Percentiles rank a stretch among this genome's conserved stretches.
These are phyloP conservation scores for Hawksworthiomyces lignivorus DNA, from an alignment of 2,329 filamentous ascomycete species.

Conservation along the genomic window DNA sequence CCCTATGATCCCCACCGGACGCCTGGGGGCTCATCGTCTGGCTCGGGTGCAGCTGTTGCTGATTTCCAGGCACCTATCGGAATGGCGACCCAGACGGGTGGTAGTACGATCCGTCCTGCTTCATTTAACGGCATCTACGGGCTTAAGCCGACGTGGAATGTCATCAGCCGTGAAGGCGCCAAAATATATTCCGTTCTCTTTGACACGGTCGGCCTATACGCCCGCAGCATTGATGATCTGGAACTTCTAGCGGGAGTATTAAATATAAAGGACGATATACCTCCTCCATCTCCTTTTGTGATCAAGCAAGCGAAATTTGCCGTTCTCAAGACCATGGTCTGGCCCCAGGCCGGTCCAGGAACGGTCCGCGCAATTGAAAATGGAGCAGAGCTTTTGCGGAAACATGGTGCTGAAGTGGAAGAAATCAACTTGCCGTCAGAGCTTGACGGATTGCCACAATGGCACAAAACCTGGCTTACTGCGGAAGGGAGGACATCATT, in stretches of 20 bases:
- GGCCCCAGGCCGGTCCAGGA: conserved; percentile 37
- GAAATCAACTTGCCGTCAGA: conserved; percentile 45
- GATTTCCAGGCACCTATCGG: conserved; percentile 55
- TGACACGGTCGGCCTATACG: conserved; percentile 56
- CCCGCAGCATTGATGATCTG: conserved; percentile 50
- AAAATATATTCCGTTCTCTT: conserved; percentile 50
- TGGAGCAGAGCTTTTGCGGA: conserved; percentile 30
- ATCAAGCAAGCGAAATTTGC: conserved; percentile 46
- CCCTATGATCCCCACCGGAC: conserved; percentile 45
- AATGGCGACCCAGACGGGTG: conserved; percentile 59
- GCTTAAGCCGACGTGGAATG: conserved; percentile 59
- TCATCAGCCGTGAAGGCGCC: conserved; percentile 54
- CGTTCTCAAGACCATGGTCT: conserved; percentile 45
- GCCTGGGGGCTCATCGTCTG: conserved; percentile 60
- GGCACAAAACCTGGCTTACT: conserved; percentile 42
- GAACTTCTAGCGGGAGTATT: conserved; percentile 48
- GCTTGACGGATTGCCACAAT: conserved; percentile 41
- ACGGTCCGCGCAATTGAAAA: conserved; percentile 34
- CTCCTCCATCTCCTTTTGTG: conserved; percentile 16
- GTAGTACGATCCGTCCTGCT: conserved; percentile 55
- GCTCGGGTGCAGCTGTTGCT: conserved; percentile 57
- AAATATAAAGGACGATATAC: conserved; percentile 42
- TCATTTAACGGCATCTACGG: conserved; percentile 59
- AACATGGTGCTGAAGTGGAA: conserved; percentile 45
- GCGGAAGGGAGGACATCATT: conserved; percentile 48